These are phyloP conservation scores for Chaetomium fimeti DNA, from an alignment of 495 filamentous ascomycete genomes.

Conservation along the genomic window DNA sequence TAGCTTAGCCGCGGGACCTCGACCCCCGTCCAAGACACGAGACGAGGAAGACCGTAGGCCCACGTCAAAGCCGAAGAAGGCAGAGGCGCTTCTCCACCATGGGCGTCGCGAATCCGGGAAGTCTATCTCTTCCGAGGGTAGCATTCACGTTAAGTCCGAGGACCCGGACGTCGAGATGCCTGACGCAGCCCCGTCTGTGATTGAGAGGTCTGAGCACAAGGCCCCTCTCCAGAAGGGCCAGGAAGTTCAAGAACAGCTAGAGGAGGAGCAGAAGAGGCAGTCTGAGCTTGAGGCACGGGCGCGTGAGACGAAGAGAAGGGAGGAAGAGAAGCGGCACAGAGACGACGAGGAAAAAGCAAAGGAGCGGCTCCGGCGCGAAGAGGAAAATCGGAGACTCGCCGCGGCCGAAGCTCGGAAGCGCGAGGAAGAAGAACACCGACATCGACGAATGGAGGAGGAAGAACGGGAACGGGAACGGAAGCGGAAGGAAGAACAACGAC, in stretches of 20 bases:
- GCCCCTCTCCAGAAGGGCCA: slow-evolving; percentile 44
- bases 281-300: slow-evolving; percentile 33
- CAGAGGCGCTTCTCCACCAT: slow-evolving; percentile 32
- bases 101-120: slow-evolving; percentile 43
- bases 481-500: slow-evolving; percentile 45
- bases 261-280: slow-evolving; percentile 47
- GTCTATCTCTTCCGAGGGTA: slow-evolving; percentile 41
- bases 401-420: slow-evolving; percentile 41
- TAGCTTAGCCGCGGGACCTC: slow-evolving; percentile 23
- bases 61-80: slow-evolving; percentile 38
- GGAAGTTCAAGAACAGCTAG: no score
- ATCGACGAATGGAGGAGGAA: slow-evolving; percentile 30
- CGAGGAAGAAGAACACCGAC: slow-evolving; percentile 50
- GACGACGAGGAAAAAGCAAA: slow-evolving; percentile 45
- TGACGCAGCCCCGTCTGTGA: slow-evolving; percentile 37
- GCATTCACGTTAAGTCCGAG: slow-evolving; percentile 49
- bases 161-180: slow-evolving; percentile 50
- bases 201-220: slow-evolving; percentile 39
- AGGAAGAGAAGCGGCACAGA: slow-evolving; percentile 23
- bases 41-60: slow-evolving; percentile 44
- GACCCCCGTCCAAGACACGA: slow-evolving; percentile 32
- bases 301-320: slow-evolving; percentile 35
- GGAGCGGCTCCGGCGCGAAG: slow-evolving; percentile 26
- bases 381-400: slow-evolving; percentile 27
- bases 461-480: slow-evolving; percentile 30